These are phyloP conservation scores for Fusarium irregulare DNA, from an alignment of 2,329 filamentous ascomycete species.

Conservation along the genomic window DNA sequence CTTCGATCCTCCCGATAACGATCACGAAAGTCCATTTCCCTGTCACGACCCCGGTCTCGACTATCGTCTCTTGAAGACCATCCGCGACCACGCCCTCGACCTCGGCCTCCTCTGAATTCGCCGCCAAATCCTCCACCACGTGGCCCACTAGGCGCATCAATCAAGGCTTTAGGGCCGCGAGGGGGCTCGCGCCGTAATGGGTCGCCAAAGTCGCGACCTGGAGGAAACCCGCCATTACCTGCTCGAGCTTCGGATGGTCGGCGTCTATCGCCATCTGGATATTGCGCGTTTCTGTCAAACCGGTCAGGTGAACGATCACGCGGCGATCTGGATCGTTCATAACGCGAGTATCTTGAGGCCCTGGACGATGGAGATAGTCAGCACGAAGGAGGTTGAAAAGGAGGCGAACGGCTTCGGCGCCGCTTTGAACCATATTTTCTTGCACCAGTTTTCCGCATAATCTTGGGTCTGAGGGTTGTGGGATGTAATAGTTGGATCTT, in stretches of 20 bases:
- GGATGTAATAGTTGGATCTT: slow-evolving; percentile 18
- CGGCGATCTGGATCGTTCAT: slow-evolving; percentile 72
- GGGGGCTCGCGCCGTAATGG: slow-evolving; percentile 75
- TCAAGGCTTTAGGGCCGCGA: slow-evolving; percentile 81
- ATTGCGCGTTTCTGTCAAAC: slow-evolving; percentile 67
- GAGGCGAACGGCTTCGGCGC: not conserved
- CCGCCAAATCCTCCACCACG: slow-evolving; percentile 74
- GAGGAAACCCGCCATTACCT: slow-evolving; percentile 69
- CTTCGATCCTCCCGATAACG: slow-evolving; percentile 70
- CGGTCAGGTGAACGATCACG: slow-evolving; percentile 77
- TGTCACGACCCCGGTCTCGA: slow-evolving; percentile 68
- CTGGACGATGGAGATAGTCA: slow-evolving; percentile 56
- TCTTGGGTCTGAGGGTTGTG: not conserved
- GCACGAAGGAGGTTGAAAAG: slow-evolving; percentile 3
- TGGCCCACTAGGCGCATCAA: slow-evolving; percentile 75
- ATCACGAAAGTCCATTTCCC: slow-evolving; percentile 70
- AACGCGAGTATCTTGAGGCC: slow-evolving; percentile 68
- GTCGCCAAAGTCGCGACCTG: slow-evolving; percentile 70
- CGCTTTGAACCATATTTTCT: not conserved
- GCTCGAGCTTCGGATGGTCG: slow-evolving; percentile 71
- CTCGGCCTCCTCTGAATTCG: slow-evolving; percentile 67
- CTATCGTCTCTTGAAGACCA: slow-evolving; percentile 70
- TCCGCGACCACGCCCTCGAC: slow-evolving; percentile 67
- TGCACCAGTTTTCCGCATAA: not conserved
- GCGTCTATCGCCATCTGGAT: slow-evolving; percentile 74